A percentile compares a stretch with the other conserved stretches of the same genome.
These are phyloP conservation scores for Thinopyrum obtusiflorum DNA, from an alignment of 202 grass and related monocot species.

Conservation along the genomic window DNA sequence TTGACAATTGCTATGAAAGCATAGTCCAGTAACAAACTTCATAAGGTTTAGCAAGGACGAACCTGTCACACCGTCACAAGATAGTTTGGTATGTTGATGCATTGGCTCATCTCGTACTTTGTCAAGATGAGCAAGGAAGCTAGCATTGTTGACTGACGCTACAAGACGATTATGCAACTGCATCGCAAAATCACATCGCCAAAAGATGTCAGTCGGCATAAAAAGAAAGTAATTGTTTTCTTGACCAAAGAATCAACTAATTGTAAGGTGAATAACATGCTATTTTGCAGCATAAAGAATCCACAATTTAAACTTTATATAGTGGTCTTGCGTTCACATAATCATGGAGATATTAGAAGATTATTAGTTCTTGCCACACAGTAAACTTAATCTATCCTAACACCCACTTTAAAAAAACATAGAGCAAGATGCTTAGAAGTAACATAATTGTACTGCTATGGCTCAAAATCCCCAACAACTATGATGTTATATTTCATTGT, in stretches of 20 bases:
- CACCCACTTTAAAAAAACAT: neutral
- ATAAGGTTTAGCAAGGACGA: neutral
- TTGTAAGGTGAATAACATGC: neutral
- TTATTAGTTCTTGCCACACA: neutral
- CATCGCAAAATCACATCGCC: conserved; percentile 10
- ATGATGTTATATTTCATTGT: neutral
- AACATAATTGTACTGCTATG: neutral
- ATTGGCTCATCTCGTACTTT: conserved; percentile 47
- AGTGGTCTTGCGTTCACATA: neutral
- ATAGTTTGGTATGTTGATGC: conserved; percentile 22
- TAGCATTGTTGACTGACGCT: conserved; percentile 51
- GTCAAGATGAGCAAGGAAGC: conserved; percentile 68
- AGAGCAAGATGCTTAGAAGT: neutral
- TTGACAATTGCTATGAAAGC: neutral
- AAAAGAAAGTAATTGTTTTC: no score
- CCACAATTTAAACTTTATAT: neutral
- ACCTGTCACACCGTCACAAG: conserved; percentile 46
- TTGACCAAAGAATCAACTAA: neutral
- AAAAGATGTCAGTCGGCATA: neutral
- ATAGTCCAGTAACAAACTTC: conserved; percentile 9
- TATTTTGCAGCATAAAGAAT: neutral
- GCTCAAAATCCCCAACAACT: neutral
- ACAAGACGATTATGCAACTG: conserved; percentile 73
- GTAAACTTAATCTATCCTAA: neutral
- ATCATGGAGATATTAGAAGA: neutral